These are phyloP conservation scores for Geotrichum cucujoidarum DNA, from an alignment of 1,139 yeast species.

Conservation along the genomic window DNA sequence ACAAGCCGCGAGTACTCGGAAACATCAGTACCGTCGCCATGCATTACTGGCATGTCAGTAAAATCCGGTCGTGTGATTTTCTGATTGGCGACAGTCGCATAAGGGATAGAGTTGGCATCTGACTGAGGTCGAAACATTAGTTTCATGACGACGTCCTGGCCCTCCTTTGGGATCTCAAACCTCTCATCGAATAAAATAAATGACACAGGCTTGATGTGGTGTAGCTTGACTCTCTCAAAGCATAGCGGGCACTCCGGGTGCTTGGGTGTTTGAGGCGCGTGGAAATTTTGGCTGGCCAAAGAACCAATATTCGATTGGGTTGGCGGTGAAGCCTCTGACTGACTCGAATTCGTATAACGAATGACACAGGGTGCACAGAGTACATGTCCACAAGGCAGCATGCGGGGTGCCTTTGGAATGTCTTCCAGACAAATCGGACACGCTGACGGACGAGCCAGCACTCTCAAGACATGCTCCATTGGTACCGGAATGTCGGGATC, in stretches of 20 bases:
- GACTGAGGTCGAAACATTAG: slow-evolving; percentile 68
- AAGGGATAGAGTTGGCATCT: slow-evolving; percentile 55
- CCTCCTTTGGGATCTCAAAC: slow-evolving; percentile 57
- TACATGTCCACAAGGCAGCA: slow-evolving; percentile 93
- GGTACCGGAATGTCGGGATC: slow-evolving; percentile 77
- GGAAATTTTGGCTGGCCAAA: slow-evolving; percentile 16
- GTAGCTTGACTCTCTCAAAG: slow-evolving; percentile 55
- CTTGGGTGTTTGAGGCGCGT: slow-evolving; percentile 42
- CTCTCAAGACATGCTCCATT: slow-evolving; percentile 58
- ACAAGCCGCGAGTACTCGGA: slow-evolving; percentile 54
- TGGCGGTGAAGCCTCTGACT: slow-evolving; percentile 18
- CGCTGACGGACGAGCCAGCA: slow-evolving; percentile 64
- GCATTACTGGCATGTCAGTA: slow-evolving; percentile 26
- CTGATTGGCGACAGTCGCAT: slow-evolving; percentile 27
- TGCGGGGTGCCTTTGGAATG: slow-evolving; percentile 84
- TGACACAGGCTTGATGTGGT: slow-evolving; percentile 62
- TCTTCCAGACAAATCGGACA: slow-evolving; percentile 92
- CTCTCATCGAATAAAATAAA: slow-evolving; percentile 53
- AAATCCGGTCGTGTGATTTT: slow-evolving; percentile 22
- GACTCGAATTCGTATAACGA: slow-evolving; percentile 60
- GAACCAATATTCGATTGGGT: neutral
- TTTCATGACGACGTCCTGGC: slow-evolving; percentile 56
- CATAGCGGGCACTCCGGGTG: slow-evolving; percentile 76
- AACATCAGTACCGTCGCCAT: slow-evolving; percentile 29
- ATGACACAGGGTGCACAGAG: slow-evolving; percentile 79